Conservation (phyloP, 371 early-diverging fungal species). For the Cladochytrium tenue region DNA sequence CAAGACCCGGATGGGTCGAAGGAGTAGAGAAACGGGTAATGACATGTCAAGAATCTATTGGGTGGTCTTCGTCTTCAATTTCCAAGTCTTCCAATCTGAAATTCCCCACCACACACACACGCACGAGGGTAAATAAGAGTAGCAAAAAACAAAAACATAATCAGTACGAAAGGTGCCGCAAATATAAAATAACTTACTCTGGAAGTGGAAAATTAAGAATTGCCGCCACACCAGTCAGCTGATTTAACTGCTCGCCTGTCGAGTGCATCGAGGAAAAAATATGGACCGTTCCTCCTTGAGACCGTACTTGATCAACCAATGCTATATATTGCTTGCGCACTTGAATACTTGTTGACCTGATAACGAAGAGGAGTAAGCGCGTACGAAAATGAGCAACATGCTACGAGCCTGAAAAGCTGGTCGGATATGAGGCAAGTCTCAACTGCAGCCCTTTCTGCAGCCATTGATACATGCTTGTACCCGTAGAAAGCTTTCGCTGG, state of each 20-base stretch:
- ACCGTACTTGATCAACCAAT: slow-evolving; percentile 79
- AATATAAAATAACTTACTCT: slow-evolving; percentile 21
- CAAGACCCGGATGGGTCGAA: no score
- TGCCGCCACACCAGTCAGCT: slow-evolving; percentile 93
- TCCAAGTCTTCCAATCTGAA: no score
- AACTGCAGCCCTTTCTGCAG: slow-evolving; percentile 83
- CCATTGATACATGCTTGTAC: slow-evolving; percentile 77
- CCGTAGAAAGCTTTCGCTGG: slow-evolving; percentile 93
- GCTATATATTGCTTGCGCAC: slow-evolving; percentile 77
- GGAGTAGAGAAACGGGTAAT: no score
- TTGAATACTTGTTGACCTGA: no score
- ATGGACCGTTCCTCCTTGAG: slow-evolving; percentile 75
- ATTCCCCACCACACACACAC: no score
- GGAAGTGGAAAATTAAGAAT: slow-evolving; percentile 73
- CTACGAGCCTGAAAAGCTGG: slow-evolving; percentile 74
- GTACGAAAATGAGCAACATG: no score
- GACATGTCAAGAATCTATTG: no score
- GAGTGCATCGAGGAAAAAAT: slow-evolving; percentile 91
- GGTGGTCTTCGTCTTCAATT: no score
- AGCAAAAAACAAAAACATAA: no score
- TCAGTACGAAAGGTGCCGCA: no score
- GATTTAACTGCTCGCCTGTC: slow-evolving; percentile 91
- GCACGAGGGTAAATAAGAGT: no score
- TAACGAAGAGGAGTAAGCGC: no score
- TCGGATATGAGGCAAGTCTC: slow-evolving; percentile 87